phyloP scores from a whole-genome alignment of 73 alveolate species.

The Paramecium pentaurelia region DNA sequence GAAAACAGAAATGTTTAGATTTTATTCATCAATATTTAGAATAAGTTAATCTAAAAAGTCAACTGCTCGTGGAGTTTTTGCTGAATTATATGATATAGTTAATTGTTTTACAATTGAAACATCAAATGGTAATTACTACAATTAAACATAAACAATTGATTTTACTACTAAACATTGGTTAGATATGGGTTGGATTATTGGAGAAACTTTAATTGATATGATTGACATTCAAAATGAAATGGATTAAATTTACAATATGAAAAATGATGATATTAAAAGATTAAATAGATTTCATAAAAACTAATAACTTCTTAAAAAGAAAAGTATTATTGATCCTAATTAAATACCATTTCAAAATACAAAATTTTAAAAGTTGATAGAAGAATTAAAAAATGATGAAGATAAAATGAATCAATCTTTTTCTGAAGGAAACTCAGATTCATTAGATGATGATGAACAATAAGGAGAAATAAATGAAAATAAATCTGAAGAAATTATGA shows the following conservation, averaged over 20 bases:
- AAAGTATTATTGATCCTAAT: background rate
- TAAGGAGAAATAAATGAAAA: background rate
- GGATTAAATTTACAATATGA: background rate
- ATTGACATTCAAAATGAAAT: background rate
- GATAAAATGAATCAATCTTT: slow-evolving; percentile 11
- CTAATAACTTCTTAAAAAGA: background rate
- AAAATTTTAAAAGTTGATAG: slow-evolving; percentile 12
- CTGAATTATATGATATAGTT: slow-evolving; percentile 3
- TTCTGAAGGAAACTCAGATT: slow-evolving; percentile 50
- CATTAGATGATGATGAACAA: slow-evolving; percentile 38
- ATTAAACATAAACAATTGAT: background rate
- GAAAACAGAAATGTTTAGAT: slow-evolving; percentile 51
- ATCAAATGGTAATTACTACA: slow-evolving; percentile 54
- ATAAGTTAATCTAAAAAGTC: slow-evolving; percentile 8
- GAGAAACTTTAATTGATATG: background rate
- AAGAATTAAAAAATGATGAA: slow-evolving; percentile 13
- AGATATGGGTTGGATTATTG: slow-evolving; percentile 41
- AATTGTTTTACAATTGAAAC: slow-evolving; percentile 57
- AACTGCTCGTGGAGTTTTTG: slow-evolving; percentile 49
- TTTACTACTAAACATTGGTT: background rate
- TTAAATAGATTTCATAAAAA: background rate
- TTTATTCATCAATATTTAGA: slow-evolving; percentile 39
- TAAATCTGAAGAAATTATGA: background rate
- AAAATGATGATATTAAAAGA: background rate
- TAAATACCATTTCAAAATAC: background rate